A percentile compares a stretch with the other conserved stretches of the same genome.
Evolutionary conservation across 1,139 yeast species (phyloP).

Genomic region (Hyphopichia burtonii): DNA sequence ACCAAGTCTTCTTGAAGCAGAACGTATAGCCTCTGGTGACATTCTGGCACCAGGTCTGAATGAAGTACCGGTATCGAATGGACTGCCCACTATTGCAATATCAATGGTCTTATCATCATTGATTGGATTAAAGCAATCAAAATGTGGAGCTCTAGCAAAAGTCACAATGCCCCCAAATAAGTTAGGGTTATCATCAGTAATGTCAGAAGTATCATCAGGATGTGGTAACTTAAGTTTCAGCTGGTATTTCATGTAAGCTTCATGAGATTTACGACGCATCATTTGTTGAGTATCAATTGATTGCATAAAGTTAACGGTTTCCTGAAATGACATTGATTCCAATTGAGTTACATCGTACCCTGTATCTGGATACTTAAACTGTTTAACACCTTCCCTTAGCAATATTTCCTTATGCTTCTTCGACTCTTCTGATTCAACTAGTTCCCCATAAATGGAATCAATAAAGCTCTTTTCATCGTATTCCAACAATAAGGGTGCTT

Average conservation of each 20-base stretch:
- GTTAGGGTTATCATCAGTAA: slow-evolving; percentile 15
- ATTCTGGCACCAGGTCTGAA: slow-evolving; percentile 52
- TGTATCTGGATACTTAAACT: background rate
- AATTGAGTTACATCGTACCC: background rate
- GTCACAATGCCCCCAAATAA: slow-evolving; percentile 47
- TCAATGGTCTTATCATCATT: slow-evolving; percentile 22
- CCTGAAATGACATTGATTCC: background rate
- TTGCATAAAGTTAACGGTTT: background rate
- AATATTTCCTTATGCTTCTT: background rate
- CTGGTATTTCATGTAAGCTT: slow-evolving; percentile 18
- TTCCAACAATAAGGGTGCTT: too few relatives aligned
- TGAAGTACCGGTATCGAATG: slow-evolving; percentile 51
- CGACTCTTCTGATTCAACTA: slow-evolving; percentile 4
- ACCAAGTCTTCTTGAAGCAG: slow-evolving; percentile 38
- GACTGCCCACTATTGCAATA: slow-evolving; percentile 53
- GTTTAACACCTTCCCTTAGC: background rate
- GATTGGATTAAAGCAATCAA: slow-evolving; percentile 35
- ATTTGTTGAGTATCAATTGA: background rate
- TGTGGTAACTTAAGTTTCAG: slow-evolving; percentile 29
- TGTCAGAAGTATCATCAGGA: slow-evolving; percentile 38
- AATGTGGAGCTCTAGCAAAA: slow-evolving; percentile 41
- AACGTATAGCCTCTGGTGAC: slow-evolving; percentile 49
- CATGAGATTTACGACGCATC: slow-evolving; percentile 11
- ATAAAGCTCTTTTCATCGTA: background rate
- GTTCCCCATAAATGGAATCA: slow-evolving; percentile 9